These are phyloP conservation scores for Blastobotrys peoriensis DNA, from an alignment of 805 yeast species.

Conservation along the genomic window DNA sequence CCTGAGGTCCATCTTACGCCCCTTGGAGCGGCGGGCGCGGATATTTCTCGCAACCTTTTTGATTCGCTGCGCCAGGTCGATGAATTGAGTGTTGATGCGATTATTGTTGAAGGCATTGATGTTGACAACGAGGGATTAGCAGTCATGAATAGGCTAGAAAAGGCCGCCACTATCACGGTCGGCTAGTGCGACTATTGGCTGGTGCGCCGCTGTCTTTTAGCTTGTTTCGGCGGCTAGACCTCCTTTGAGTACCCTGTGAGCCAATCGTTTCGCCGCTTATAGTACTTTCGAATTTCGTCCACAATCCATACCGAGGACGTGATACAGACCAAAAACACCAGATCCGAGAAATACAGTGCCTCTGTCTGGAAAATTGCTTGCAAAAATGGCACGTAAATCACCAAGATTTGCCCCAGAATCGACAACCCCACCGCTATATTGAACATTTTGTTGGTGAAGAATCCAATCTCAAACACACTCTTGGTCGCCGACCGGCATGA, in stretches of 20 bases:
- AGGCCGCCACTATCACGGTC: conserved; percentile 69
- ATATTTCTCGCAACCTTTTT: conserved; percentile 73
- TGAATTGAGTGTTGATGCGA: conserved; percentile 53
- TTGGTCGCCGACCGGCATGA: conserved; percentile 85
- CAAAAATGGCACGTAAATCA: conserved; percentile 88
- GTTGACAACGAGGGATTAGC: conserved; percentile 83
- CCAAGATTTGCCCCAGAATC: conserved; percentile 83
- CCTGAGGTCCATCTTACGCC: conserved; percentile 11
- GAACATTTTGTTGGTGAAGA: conserved; percentile 78
- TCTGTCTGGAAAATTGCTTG: conserved; percentile 94
- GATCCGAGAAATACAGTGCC: conserved; percentile 66
- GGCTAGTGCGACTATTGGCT: conserved; percentile 17
- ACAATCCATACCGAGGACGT: conserved; percentile 79
- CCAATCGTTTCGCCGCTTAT: conserved; percentile 22
- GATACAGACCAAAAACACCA: conserved; percentile 52
- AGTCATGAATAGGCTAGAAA: conserved; percentile 81
- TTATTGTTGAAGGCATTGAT: conserved; percentile 77
- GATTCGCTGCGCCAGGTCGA: conserved; percentile 70
- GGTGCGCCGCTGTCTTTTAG: not conserved
- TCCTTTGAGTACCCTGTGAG: conserved; percentile 18
- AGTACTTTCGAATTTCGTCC: conserved; percentile 73
- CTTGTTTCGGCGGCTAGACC: conserved; percentile 12
- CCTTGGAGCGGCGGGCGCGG: conserved; percentile 45
- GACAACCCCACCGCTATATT: conserved; percentile 89
- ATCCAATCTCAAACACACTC: conserved; percentile 76